Conservation (phyloP, 352 stramenopile genomes). For the Aphanomyces stellatus region DNA sequence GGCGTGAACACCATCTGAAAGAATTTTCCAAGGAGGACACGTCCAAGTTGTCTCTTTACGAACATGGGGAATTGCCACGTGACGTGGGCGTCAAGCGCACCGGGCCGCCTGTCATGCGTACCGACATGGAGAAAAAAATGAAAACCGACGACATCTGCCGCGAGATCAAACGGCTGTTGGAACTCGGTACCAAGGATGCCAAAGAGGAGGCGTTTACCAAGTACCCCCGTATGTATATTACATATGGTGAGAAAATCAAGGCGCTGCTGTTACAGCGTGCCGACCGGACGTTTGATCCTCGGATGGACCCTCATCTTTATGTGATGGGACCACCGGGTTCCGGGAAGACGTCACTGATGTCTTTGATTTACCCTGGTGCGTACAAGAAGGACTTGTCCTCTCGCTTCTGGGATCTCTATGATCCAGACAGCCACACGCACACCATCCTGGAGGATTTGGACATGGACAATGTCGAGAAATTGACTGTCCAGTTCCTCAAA, state of each 20-base stretch:
- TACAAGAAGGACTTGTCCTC: constrained; percentile 6
- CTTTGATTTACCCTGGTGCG: neutral
- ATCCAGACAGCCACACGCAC: neutral
- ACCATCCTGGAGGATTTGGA: constrained; percentile 12
- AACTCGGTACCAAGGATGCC: neutral
- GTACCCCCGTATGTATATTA: neutral
- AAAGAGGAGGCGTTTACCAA: neutral
- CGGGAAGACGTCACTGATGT: neutral
- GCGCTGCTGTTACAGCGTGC: neutral
- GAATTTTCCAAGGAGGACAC: neutral
- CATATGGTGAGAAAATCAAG: neutral
- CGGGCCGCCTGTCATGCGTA: neutral
- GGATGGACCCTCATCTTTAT: neutral
- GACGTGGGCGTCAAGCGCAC: neutral
- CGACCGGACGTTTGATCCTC: neutral
- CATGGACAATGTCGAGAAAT: neutral
- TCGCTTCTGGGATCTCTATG: constrained; percentile 2
- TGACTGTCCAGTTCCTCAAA: constrained; percentile 2
- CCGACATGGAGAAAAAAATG: neutral
- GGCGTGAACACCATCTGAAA: neutral
- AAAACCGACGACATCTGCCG: neutral
- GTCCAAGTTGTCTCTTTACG: neutral
- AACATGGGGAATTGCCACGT: neutral
- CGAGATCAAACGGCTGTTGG: neutral
- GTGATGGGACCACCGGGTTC: neutral